Evolutionary conservation across 1,284 basidiomycete genomes (phyloP).

Genomic region (Phylloboletellus chloephorus): DNA sequence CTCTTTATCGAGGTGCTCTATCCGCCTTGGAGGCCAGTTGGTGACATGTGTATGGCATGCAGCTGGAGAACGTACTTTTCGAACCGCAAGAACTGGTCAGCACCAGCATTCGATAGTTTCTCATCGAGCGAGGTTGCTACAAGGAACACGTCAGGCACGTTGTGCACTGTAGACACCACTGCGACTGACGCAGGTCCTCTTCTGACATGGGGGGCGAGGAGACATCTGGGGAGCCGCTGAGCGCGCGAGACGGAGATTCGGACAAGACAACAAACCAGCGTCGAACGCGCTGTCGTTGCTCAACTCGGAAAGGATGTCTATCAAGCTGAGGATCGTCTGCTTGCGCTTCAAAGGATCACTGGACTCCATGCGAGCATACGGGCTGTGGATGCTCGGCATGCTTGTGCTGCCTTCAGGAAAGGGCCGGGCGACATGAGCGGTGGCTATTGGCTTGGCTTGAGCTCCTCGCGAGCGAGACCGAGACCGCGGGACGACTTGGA

Average conservation of each 20-base stretch:
- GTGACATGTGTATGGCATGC: neutral
- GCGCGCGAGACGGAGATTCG: constrained; percentile 1
- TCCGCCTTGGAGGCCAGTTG: constrained; percentile 19
- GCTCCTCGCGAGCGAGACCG: constrained; percentile 28
- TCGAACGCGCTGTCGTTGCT: constrained; percentile 46
- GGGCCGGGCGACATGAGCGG: constrained; percentile 22
- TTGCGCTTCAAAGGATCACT: constrained; percentile 39
- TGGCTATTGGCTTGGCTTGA: constrained; percentile 25
- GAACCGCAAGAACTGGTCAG: constrained; percentile 30
- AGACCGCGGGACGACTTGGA: constrained; percentile 24
- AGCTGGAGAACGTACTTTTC: constrained; percentile 28
- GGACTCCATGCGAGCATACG: constrained; percentile 29
- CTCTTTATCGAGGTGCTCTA: constrained; percentile 33
- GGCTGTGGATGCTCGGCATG: constrained; percentile 23
- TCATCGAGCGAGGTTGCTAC: constrained; percentile 32
- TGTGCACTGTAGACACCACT: neutral
- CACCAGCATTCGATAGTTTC: constrained; percentile 31
- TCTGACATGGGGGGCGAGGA: constrained; percentile 45
- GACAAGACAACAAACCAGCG: constrained; percentile 34
- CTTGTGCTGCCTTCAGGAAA: constrained; percentile 32
- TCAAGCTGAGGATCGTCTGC: constrained; percentile 58
- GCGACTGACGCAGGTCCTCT: constrained; percentile 51
- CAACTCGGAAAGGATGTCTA: constrained; percentile 59
- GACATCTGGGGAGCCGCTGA: constrained; percentile 23
- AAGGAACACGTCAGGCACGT: constrained; percentile 9